Percentiles rank a stretch among this genome's conserved stretches.
These are phyloP conservation scores for Gliomastix tumulicola DNA, from an alignment of 2,329 filamentous ascomycete species.

Conservation along the genomic window DNA sequence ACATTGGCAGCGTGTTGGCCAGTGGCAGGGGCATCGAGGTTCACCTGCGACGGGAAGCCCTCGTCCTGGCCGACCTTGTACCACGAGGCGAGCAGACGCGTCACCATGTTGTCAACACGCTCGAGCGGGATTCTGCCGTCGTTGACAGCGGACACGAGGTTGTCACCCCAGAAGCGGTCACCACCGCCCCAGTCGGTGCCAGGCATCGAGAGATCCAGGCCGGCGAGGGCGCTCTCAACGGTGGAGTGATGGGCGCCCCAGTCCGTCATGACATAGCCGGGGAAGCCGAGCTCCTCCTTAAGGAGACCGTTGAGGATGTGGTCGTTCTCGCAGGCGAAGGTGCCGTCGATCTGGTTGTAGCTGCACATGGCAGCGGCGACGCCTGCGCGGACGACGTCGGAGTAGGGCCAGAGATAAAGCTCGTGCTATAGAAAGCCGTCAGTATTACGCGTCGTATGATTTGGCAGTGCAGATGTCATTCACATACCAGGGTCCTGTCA, in stretches of 20 bases:
- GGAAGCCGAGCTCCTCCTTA: slow-evolving; percentile 71
- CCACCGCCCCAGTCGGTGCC: slow-evolving; percentile 52
- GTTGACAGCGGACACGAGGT: slow-evolving; percentile 45
- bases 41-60: slow-evolving; percentile 43
- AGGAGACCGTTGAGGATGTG: slow-evolving; percentile 53
- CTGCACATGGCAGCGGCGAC: slow-evolving; percentile 65
- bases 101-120: slow-evolving; percentile 61
- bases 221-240: slow-evolving; percentile 55
- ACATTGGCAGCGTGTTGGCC: slow-evolving; percentile 58
- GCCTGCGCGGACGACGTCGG: slow-evolving; percentile 59
- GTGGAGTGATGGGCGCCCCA: slow-evolving; percentile 75
- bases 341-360: slow-evolving; percentile 66
- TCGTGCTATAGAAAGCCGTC: no score
- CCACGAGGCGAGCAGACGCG: slow-evolving; percentile 56
- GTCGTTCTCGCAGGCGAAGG: slow-evolving; percentile 60
- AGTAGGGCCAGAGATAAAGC: slow-evolving; percentile 61
- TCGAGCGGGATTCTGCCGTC: slow-evolving; percentile 50
- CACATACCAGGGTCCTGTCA: slow-evolving; percentile 53
- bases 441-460: no score
- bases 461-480: no score
- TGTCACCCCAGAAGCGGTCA: slow-evolving; percentile 47
- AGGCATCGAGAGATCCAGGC: slow-evolving; percentile 79
- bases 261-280: slow-evolving; percentile 51
- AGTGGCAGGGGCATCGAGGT: slow-evolving; percentile 47
- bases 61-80: slow-evolving; percentile 48